These are phyloP conservation scores for Solanum verrucosum DNA, from an alignment of 257 asterid genomes.

Conservation along the genomic window DNA sequence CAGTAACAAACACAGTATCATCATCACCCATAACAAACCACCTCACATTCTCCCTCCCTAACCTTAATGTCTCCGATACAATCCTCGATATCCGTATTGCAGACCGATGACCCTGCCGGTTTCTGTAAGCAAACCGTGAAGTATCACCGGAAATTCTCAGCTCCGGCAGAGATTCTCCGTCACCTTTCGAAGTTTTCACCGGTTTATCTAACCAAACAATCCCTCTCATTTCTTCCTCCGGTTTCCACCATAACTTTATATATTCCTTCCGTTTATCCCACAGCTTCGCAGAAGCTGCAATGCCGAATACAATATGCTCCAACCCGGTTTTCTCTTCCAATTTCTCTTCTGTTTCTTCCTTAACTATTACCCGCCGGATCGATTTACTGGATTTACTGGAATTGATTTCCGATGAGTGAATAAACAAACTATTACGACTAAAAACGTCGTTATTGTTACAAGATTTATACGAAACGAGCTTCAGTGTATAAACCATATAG, in stretches of 20 bases:
- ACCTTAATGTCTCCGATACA: conserved; percentile 61
- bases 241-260: conserved; percentile 75
- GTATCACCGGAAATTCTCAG: conserved; percentile 58
- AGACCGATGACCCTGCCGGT: conserved; percentile 64
- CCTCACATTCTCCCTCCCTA: conserved; percentile 47
- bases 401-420: not conserved
- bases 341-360: not conserved
- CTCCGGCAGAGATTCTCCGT: conserved; percentile 32
- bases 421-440: not conserved
- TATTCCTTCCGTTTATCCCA: conserved; percentile 72
- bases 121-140: conserved; percentile 42
- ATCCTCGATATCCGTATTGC: conserved; percentile 76
- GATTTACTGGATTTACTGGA: not conserved
- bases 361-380: not conserved
- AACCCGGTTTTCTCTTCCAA: conserved; percentile 29
- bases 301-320: conserved; percentile 69
- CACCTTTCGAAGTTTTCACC: conserved; percentile 20
- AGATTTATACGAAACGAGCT: conserved; percentile 32
- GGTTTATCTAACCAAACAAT: conserved; percentile 62
- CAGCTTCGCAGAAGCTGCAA: conserved; percentile 68
- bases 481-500: conserved; percentile 43
- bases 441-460: conserved; percentile 28
- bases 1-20: conserved; percentile 72
- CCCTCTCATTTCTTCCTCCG: conserved; percentile 47
- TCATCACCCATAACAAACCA: conserved; percentile 97